Base-by-base conservation (phyloP, 176 grass and related monocot species). In the Musa beccarii region DNA sequence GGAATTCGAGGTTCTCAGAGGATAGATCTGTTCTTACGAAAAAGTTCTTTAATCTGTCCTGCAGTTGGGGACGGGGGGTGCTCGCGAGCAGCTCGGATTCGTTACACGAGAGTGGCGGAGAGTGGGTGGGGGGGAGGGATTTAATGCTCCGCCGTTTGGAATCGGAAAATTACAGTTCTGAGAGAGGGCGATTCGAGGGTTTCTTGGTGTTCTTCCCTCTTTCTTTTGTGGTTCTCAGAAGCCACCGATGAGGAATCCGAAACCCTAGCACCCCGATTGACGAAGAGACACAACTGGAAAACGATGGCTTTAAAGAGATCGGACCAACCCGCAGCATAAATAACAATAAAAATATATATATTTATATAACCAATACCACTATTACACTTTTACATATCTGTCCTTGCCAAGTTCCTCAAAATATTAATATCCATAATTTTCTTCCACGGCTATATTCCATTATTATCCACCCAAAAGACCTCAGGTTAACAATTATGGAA, bases 21-120 rank as follows among this genome's bases (percentile, higher is more conserved):
- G 49, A 51, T 22, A 70, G 68, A 70, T 70, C 68, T 70, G 68
- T 70, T 70, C 68, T 52, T 70, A 70, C 68, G 68, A 70, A 70
- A 70, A 70, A 17, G 17, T 70, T 70, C 43, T 70, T 70, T 70
- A 51, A 70, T 70, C 68, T 70, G 68, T 51, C 49, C 43, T 70
- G 49, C 5, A 17, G 61, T 63, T 63, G 61, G 10, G 61, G 22
- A 9, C 12, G 17, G 17, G 43, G 0, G 17, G 17, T 1, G 50
- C 15, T 70, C 43, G 34, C 43, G 19, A 43, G 68, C 17, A 70
- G 68, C 68, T 70, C 68, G 68, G 68, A 70, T 70, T 70, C 43
- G 25, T 70, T 70, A 51, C 49, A n/a, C 8, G 68, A 51, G 29
- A 22, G 22, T 22, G 22, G 22, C 0, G 29, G 29, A 3, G 3